These are phyloP conservation scores for Fagopyrum homotropicum DNA, from an alignment of 148 eudicot genomes.

Conservation along the genomic window DNA sequence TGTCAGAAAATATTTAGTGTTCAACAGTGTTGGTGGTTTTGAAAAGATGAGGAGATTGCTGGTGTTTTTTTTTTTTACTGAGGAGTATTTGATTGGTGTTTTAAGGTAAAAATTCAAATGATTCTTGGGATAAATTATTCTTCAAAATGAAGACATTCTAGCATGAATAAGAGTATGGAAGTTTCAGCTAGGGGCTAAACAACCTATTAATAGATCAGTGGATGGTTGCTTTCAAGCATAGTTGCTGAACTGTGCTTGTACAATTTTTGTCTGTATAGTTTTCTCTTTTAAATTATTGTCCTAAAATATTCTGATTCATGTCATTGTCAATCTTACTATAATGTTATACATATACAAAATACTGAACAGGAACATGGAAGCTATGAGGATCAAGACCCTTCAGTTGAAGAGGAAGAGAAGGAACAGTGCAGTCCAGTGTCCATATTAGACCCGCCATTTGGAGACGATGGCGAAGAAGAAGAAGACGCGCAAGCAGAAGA, in stretches of 20 bases:
- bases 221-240: constrained; percentile 10
- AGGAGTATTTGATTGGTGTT: background rate
- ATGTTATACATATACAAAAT: background rate
- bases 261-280: too few species aligned
- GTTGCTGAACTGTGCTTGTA: background rate
- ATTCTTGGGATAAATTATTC: background rate
- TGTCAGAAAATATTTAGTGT: background rate
- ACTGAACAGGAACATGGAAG: constrained; percentile 31
- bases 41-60: background rate
- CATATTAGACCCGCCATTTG: constrained; percentile 69
- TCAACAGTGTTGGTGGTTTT: background rate
- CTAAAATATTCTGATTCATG: background rate
- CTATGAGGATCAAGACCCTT: constrained; percentile 21
- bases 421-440: constrained; percentile 93
- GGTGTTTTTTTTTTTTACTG: background rate
- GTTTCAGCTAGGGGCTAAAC: constrained; percentile 1
- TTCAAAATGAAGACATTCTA: background rate
- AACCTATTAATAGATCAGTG: constrained; percentile 7
- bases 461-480: constrained; percentile 26
- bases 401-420: constrained; percentile 49
- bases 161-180: background rate
- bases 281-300: background rate
- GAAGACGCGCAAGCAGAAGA: constrained; percentile 18
- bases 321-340: background rate
- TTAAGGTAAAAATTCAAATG: background rate